These are phyloP conservation scores for Hibiscus trionum DNA, from an alignment of 345 rosid genomes.

Conservation along the genomic window DNA sequence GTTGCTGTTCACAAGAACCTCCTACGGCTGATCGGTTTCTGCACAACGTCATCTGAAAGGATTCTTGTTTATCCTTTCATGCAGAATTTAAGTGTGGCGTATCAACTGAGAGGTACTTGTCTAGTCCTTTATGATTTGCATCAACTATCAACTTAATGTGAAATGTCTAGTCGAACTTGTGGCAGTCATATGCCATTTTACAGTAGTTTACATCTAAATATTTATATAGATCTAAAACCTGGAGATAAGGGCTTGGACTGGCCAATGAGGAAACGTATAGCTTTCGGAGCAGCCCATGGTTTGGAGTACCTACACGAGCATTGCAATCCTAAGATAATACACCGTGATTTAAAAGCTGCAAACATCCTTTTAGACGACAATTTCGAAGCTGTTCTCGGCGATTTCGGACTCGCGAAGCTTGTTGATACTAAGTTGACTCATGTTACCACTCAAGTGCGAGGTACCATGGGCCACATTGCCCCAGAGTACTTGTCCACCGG, in stretches of 20 bases:
- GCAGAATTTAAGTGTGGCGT: conserved; percentile 79
- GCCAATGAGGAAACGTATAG: conserved; percentile 70
- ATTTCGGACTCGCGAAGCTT: conserved; percentile 68
- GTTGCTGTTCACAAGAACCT: conserved; percentile 85
- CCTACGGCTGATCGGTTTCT: conserved; percentile 68
- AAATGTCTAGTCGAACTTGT: no score
- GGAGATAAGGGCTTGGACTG: conserved; percentile 76
- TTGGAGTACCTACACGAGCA: conserved; percentile 82
- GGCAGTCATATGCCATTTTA: background rate
- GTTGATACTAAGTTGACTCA: conserved; percentile 65
- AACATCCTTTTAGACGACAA: conserved; percentile 70
- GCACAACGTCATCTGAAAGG: conserved; percentile 67
- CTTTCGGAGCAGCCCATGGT: conserved; percentile 79
- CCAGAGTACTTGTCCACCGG: conserved; percentile 89
- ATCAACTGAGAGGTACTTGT: conserved; percentile 62
- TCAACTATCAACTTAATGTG: no score
- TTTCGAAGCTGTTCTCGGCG: conserved; percentile 84
- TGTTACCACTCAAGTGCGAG: conserved; percentile 83
- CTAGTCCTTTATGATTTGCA: background rate
- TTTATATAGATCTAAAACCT: conserved; percentile 47
- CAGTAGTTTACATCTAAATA: background rate
- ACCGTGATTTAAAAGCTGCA: conserved; percentile 86
- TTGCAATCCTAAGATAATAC: conserved; percentile 83
- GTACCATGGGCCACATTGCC: conserved; percentile 93
- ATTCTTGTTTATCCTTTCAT: conserved; percentile 89